phyloP scores from a whole-genome alignment of 2,329 filamentous ascomycete species.

The Ascomycota sp. region DNA sequence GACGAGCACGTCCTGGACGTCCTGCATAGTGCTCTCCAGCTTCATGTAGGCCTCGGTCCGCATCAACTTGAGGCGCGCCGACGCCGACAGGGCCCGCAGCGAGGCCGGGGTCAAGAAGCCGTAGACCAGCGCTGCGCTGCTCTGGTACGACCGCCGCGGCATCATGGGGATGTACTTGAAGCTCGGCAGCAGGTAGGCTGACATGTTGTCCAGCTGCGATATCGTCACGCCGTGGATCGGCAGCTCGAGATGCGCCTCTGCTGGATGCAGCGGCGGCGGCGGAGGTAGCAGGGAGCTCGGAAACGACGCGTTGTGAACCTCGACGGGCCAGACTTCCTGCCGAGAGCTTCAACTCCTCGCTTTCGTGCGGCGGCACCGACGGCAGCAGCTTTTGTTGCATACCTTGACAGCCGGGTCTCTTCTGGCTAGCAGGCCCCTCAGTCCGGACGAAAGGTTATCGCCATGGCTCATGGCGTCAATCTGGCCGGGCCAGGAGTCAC shows the following conservation, averaged over 20 bases:
- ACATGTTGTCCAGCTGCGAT: slow-evolving; percentile 19
- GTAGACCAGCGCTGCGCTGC: slow-evolving; percentile 35
- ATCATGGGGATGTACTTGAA: slow-evolving; percentile 65
- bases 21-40: slow-evolving; percentile 34
- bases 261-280: too few relatives aligned
- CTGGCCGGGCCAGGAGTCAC: slow-evolving; percentile 58
- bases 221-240: too few relatives aligned
- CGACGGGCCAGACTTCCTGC: slow-evolving; percentile 34
- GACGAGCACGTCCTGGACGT: slow-evolving; percentile 49
- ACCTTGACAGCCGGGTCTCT: slow-evolving; percentile 49
- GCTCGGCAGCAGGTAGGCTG: slow-evolving; percentile 59
- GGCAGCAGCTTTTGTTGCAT: slow-evolving; percentile 1
- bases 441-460: slow-evolving; percentile 45
- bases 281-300: slow-evolving; percentile 21
- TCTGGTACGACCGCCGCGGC: slow-evolving; percentile 37
- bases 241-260: too few relatives aligned
- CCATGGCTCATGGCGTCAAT: slow-evolving; percentile 64
- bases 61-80: slow-evolving; percentile 3
- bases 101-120: slow-evolving; percentile 44
- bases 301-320: slow-evolving; percentile 60
- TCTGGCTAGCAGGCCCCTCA: slow-evolving; percentile 50
- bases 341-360: too few relatives aligned
- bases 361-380: too few relatives aligned
- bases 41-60: slow-evolving; percentile 30
- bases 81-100: slow-evolving; percentile 4